Base-by-base conservation (phyloP, 208 protist genomes). In the Trypanosoma rangeli region DNA sequence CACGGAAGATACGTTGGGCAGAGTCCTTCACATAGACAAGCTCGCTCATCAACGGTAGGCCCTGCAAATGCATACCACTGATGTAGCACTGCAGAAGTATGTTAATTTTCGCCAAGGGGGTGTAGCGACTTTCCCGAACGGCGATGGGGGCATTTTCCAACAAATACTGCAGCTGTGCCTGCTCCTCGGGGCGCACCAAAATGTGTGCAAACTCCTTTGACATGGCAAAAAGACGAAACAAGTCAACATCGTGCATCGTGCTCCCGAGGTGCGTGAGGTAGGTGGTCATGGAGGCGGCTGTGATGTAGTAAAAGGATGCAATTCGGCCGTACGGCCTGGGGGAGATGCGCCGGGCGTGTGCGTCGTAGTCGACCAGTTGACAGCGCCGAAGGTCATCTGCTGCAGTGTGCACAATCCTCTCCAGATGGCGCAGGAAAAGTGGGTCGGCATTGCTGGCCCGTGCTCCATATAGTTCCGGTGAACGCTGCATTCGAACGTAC, bases 21-120 rank as follows among this genome's bases (percentile, higher is more conserved):
- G 82, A 98, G 78, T 99, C 99, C 46, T 98, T 98, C 57, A 99
- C 92, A 84, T 99, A 99, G n/a, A 98, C 95, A 84, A 99, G 98
- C 87, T 99, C 99, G 20, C 98, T 92, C 70, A 98, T 87, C 46
- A 99, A 86, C 9, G 98, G 96, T 80, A 99, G 98, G 8, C 98
- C 98, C n/a, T 99, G 94, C 1, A 99, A 78, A 28, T 75, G 82
- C 56, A 99, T 92, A 64, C 92, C 84, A 44, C 97, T 99, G 70
- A 99, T 99, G 85, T 99, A 99, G 46, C 97, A 93, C 81, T 99
- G 99, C 16, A 99, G 84, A 7, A 99, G 84, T 15, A 99, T 85
- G 79, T 99, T 99, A 55, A 99, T 95, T 84, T 99, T 99, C 12
- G 97, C 97, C 28, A 92, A 68, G 7, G 96, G 86, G 57, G 99